Conservation (phyloP, 768 basidiomycete species). For the Lentinula sp. region DNA sequence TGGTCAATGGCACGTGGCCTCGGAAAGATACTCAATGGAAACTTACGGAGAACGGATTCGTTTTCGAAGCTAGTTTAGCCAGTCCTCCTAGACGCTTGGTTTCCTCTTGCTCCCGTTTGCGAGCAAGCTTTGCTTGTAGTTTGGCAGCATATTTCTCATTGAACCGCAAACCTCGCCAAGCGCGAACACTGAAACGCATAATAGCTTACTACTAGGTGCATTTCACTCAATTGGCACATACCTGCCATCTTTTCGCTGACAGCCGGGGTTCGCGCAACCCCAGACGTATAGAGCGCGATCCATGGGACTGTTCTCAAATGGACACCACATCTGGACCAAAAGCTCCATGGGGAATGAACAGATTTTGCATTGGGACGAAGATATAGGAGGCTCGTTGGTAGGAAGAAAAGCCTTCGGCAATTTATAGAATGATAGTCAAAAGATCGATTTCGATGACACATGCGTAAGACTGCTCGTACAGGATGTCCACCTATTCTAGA, state of each 20-base stretch:
- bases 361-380: constrained; percentile 63
- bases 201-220: background rate
- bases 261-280: constrained; percentile 66
- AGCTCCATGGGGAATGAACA: constrained; percentile 77
- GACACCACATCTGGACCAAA: constrained; percentile 86
- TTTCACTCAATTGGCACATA: constrained; percentile 28
- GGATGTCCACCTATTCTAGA: constrained; percentile 88
- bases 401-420: constrained; percentile 66
- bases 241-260: constrained; percentile 78
- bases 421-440: constrained; percentile 33
- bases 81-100: constrained; percentile 27
- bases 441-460: constrained; percentile 44
- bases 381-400: constrained; percentile 51
- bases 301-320: constrained; percentile 78
- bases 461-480: constrained; percentile 61
- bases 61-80: constrained; percentile 24
- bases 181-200: constrained; percentile 55
- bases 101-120: constrained; percentile 30
- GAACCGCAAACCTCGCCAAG: constrained; percentile 70
- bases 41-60: constrained; percentile 71
- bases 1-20: background rate
- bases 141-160: constrained; percentile 75
- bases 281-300: constrained; percentile 84
- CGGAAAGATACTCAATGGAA: background rate
- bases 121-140: constrained; percentile 49